Evolutionary conservation across 2,329 filamentous ascomycete species (phyloP), one percentile per base, ranked within the genome.

Genomic region (Claviceps sp.): DNA sequence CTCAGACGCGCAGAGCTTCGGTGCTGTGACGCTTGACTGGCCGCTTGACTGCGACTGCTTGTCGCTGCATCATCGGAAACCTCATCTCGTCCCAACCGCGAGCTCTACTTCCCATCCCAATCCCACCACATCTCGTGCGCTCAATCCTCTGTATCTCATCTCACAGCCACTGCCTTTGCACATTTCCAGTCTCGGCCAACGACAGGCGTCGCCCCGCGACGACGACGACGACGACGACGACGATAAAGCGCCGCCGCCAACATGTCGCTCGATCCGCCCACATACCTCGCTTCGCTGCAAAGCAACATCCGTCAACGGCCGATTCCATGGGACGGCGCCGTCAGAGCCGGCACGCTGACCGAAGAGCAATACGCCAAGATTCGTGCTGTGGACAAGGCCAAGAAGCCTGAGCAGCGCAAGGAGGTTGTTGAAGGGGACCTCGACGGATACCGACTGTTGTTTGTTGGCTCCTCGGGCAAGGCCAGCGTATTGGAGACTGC

Each of bases 321-420:
- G 58, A 95, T 98, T 71, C 90, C 91, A 54, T 98, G 93, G 93
- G 91, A 97, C 70, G 91, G 91, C 62, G 90, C 91, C 62, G 89
- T 95, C 59, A 82, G 93, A 68, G 89, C 89, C 61, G 89, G 90
- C 68, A 93, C 89, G 64, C 87, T 98, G 70, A 95, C 87, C 54
- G 91, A 97, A 60, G 84, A 87, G 60, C 91, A 98, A 70, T 81
- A 96, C 61, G 87, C 86, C 74, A 91, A 90, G 77, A 95, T 98
- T 72, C 90, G 90, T 70, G 88, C 90, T 56, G 88, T 97, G 61
- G 93, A 97, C 70, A 97, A 96, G 72, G 87, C 93, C 59, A 87
- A 89, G 69, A 93, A 89, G 69, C 60, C 65, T 40, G 93, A 97
- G 60, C 86, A 89, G 70, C 82, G 90, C 64, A 85, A 84, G 65